Evolutionary conservation across 768 basidiomycete species (phyloP), one percentile per base, ranked within the genome.

Genomic region (Trichaptum fuscoviolaceum): DNA sequence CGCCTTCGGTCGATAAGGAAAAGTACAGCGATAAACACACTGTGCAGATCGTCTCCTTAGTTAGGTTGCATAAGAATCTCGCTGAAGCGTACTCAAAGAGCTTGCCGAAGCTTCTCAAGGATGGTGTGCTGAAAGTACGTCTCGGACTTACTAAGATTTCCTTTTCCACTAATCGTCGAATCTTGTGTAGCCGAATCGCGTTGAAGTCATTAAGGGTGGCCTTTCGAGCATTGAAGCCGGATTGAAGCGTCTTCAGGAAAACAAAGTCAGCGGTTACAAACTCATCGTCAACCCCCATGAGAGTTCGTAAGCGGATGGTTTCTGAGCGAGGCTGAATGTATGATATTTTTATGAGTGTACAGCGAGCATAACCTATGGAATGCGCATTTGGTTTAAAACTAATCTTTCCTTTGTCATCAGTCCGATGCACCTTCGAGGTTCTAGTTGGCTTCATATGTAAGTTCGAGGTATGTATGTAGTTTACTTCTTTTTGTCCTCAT

Each of bases 151-250:
- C 42, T 52, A 12, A 6, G 10, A 5, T 20, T 52, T 52, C 42
- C 20, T 52, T 3, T 3, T 52, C 20, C 20, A 12, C 42, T 52
- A 15, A 52, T 52, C 10, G 15, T 3, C 3, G 20, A 6, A 52
- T 26, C 12, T 52, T 12, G 26, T 36, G 1, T 36, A 75, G 75
- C 75, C 75, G 0, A 74, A 73, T n/a, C 67, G 58, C 8, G 69
- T 70, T 2, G 72, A 76, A 60, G 64, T 76, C 8, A 65, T 76
- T 3, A 71, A 74, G 2, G 69, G 69, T 1, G 75, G 75, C 2
- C 62, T 76, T 26, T 42, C 42, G 0, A 73, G 70, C 8, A 70
- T 76, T 8, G 35, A 61, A 6, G 66, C 35, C 20, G 74, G 74
- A 1, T 36, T 76, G 34, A 62, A 70, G 35, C 61, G 70, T 26